A percentile compares a stretch with the other conserved stretches of the same genome.
phyloP scores from a whole-genome alignment of 75 land plant species.

The Adiantum capillusveneris region DNA sequence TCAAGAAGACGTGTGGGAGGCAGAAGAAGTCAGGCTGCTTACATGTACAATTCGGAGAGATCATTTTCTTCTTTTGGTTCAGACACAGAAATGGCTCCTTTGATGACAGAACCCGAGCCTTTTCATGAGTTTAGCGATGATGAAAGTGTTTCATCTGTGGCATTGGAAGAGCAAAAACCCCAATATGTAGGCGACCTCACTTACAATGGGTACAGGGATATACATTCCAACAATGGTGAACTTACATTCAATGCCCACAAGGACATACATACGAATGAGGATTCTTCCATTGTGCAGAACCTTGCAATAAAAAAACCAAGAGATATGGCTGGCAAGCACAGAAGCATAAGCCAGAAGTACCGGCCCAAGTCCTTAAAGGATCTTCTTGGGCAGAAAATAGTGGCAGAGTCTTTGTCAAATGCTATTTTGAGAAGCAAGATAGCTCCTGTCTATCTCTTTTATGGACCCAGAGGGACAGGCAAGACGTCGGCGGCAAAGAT shows the following conservation, averaged over 20 bases:
- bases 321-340: slow-evolving; percentile 1
- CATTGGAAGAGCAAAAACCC: neutral
- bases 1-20: neutral
- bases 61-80: slow-evolving; percentile 2
- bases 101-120: slow-evolving; percentile 8
- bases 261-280: no score
- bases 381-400: slow-evolving; percentile 24
- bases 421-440: slow-evolving; percentile 20
- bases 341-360: slow-evolving; percentile 30
- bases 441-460: slow-evolving; percentile 29
- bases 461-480: slow-evolving; percentile 33
- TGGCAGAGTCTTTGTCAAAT: slow-evolving; percentile 19
- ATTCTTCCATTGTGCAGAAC: no score
- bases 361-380: slow-evolving; percentile 28
- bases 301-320: no score
- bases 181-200: neutral
- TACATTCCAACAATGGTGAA: neutral
- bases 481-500: slow-evolving; percentile 27
- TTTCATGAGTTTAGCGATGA: slow-evolving; percentile 5
- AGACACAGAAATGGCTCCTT: neutral
- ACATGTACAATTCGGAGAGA: slow-evolving; percentile 1
- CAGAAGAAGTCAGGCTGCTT: neutral
- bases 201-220: neutral
- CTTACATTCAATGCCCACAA: no score
- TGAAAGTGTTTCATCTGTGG: neutral